phyloP scores from a whole-genome alignment of 2,329 filamentous ascomycete genomes.

The Hortaea sp. region DNA sequence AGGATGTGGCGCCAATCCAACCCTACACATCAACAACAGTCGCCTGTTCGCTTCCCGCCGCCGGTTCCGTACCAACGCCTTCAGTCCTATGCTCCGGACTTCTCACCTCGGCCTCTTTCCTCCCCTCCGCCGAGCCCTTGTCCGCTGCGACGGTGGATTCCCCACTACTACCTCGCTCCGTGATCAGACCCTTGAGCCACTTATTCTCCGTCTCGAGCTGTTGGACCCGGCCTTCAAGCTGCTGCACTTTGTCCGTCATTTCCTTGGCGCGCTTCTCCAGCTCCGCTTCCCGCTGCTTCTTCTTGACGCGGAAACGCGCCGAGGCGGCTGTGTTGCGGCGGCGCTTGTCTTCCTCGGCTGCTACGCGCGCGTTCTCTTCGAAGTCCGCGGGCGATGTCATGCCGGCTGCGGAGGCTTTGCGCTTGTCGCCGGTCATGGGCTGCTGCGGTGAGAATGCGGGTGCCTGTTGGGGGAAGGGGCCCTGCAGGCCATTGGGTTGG shows the following conservation, averaged over 20 bases:
- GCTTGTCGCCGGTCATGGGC: constrained; percentile 32
- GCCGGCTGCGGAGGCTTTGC: constrained; percentile 31
- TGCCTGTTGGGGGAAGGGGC: constrained; percentile 15
- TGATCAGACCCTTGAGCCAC: constrained; percentile 43
- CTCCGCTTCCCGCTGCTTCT: constrained; percentile 45
- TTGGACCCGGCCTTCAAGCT: constrained; percentile 36
- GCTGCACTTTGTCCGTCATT: constrained; percentile 38
- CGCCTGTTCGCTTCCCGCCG: not conserved
- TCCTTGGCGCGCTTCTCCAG: constrained; percentile 43
- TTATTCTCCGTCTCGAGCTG: constrained; percentile 45
- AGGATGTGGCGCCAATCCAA: too few species aligned
- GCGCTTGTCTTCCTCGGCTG: constrained; percentile 44
- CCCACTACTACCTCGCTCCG: constrained; percentile 35
- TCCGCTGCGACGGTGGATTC: constrained; percentile 22
- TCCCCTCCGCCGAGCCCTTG: constrained; percentile 9
- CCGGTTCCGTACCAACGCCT: constrained; percentile 20
- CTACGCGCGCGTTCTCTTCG: constrained; percentile 37
- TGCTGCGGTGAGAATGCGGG: constrained; percentile 8
- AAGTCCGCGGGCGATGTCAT: constrained; percentile 26
- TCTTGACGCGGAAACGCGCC: constrained; percentile 45
- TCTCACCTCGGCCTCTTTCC: constrained; percentile 15
- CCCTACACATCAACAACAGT: not conserved
- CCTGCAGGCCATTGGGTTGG: constrained; percentile 19
- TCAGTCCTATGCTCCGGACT: constrained; percentile 21
- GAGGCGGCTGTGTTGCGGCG: constrained; percentile 44